Evolutionary conservation across 495 filamentous ascomycete genomes (phyloP).

Genomic region (Cladorrhinum samala): DNA sequence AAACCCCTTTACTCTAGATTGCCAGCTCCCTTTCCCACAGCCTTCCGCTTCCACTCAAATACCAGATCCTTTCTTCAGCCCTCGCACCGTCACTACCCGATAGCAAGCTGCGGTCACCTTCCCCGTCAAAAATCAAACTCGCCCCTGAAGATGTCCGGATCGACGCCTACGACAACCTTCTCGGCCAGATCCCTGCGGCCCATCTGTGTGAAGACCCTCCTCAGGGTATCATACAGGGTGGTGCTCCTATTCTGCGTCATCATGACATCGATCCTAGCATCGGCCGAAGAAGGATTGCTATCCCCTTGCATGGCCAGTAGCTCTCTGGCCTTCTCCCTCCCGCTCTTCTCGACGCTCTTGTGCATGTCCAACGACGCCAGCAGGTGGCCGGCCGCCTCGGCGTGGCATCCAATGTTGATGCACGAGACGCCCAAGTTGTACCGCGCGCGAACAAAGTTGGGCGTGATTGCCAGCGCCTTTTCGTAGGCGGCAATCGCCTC

Average conservation of each 20-base stretch:
- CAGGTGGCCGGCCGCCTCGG: constrained; percentile 90
- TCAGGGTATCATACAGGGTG: constrained; percentile 87
- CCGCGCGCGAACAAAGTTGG: constrained; percentile 92
- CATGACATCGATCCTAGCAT: constrained; percentile 72
- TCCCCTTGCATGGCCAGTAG: constrained; percentile 60
- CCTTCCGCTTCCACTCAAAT: constrained; percentile 11
- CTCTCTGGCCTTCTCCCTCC: constrained; percentile 72
- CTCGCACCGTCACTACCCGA: background rate
- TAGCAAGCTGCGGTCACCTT: constrained; percentile 10
- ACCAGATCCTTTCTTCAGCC: constrained; percentile 10
- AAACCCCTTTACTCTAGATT: background rate
- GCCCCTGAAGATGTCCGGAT: constrained; percentile 77
- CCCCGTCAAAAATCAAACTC: constrained; percentile 50
- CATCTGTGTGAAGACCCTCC: constrained; percentile 94
- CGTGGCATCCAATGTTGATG: constrained; percentile 94
- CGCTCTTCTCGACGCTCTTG: constrained; percentile 82
- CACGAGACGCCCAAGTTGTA: constrained; percentile 96
- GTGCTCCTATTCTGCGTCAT: constrained; percentile 90
- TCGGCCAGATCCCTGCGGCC: constrained; percentile 79
- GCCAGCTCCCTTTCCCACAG: constrained; percentile 15
- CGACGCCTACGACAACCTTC: constrained; percentile 78
- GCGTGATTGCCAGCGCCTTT: constrained; percentile 75
- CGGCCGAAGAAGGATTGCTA: constrained; percentile 32
- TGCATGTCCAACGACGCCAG: constrained; percentile 94
- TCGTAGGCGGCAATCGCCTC: constrained; percentile 97